A percentile compares a stretch with the other conserved stretches of the same genome.
Evolutionary conservation across 495 filamentous ascomycete genomes (phyloP).

Genomic region (Xylaria telfairii): DNA sequence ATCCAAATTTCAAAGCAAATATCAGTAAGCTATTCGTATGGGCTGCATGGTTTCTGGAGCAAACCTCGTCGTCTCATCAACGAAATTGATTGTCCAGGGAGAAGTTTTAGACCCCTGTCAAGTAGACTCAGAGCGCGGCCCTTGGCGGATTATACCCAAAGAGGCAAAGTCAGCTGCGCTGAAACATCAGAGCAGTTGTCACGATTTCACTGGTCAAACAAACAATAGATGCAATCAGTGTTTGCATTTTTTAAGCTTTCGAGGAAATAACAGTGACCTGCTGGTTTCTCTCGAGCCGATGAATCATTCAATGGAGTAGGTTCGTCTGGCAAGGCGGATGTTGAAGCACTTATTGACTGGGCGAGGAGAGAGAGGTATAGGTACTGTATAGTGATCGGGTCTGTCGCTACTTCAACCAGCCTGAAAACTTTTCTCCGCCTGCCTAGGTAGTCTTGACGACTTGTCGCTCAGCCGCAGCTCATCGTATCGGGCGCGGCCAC

Average conservation of each 20-base stretch:
- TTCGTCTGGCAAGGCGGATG: background rate
- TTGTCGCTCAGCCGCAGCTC: background rate
- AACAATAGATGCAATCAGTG: background rate
- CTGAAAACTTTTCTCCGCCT: constrained; percentile 26
- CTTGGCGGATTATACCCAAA: constrained; percentile 2
- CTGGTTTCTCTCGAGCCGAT: background rate
- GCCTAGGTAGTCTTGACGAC: background rate
- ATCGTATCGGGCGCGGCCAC: background rate
- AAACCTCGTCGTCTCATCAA: background rate
- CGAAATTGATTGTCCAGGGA: background rate
- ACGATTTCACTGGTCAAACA: constrained; percentile 1
- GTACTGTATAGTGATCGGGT: background rate
- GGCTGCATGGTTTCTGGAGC: too few relatives aligned
- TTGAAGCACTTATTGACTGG: background rate
- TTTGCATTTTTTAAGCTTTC: background rate
- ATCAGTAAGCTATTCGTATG: background rate
- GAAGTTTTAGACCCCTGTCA: constrained; percentile 25
- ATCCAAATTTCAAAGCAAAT: background rate
- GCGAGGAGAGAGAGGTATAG: background rate
- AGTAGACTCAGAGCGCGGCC: constrained; percentile 6
- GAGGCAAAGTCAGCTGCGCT: background rate
- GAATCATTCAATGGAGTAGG: background rate
- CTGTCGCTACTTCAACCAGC: background rate
- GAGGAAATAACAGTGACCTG: background rate
- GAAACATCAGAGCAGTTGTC: background rate